phyloP scores from a whole-genome alignment of 768 basidiomycete species.

The Phaeotremella skinneri region DNA sequence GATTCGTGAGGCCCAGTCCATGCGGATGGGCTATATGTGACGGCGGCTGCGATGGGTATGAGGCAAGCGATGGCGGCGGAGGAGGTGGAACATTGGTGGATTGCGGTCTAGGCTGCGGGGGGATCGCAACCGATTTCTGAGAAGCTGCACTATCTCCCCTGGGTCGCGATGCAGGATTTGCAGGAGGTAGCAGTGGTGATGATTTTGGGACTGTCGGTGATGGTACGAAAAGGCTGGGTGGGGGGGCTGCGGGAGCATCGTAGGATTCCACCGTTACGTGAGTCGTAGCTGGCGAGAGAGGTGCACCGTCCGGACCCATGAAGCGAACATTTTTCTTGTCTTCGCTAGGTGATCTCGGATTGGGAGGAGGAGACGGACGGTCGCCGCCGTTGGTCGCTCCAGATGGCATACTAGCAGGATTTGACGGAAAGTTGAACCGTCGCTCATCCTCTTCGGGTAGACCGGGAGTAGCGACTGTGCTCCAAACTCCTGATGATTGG shows the following conservation, averaged over 20 bases:
- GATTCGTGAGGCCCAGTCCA: slow-evolving; percentile 26
- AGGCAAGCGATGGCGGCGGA: slow-evolving; percentile 39
- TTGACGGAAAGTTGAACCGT: slow-evolving; percentile 17
- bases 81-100: slow-evolving; percentile 23
- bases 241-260: slow-evolving; percentile 41
- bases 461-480: slow-evolving; percentile 73
- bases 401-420: slow-evolving; percentile 16
- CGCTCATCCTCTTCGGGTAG: slow-evolving; percentile 37
- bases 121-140: slow-evolving; percentile 5
- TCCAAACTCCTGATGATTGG: slow-evolving; percentile 64
- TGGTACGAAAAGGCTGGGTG: slow-evolving; percentile 35
- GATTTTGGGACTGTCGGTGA: slow-evolving; percentile 23
- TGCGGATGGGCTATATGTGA: slow-evolving; percentile 24
- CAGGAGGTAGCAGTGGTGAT: slow-evolving; percentile 1
- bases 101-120: slow-evolving; percentile 27
- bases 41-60: slow-evolving; percentile 24
- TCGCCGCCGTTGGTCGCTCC: background rate
- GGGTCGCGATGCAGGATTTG: too few relatives aligned
- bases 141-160: background rate
- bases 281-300: slow-evolving; percentile 45
- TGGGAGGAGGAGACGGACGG: background rate
- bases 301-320: slow-evolving; percentile 50
- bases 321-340: slow-evolving; percentile 49
- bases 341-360: slow-evolving; percentile 5
- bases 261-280: slow-evolving; percentile 41